Conservation (phyloP, 2,329 filamentous ascomycete species). For the Aspergillus felis region DNA sequence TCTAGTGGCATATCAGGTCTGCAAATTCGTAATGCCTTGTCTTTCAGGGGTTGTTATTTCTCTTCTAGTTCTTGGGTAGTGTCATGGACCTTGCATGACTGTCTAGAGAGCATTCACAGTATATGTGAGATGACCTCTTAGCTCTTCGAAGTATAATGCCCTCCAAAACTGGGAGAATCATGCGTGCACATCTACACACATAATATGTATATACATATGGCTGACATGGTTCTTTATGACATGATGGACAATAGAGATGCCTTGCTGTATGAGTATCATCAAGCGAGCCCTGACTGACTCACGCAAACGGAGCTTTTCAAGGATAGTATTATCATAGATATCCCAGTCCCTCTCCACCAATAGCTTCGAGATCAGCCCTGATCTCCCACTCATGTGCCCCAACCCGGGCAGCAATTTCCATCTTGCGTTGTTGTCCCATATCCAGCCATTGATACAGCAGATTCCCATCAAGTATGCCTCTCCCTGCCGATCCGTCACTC, state of each 20-base stretch:
- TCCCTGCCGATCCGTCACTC: conserved; percentile 47
- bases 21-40: background rate
- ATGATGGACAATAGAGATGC: background rate
- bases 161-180: background rate
- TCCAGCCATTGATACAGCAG: conserved; percentile 72
- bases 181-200: background rate
- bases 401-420: conserved; percentile 70
- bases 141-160: background rate
- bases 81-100: background rate
- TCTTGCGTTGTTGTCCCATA: conserved; percentile 65
- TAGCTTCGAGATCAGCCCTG: conserved; percentile 63
- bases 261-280: background rate
- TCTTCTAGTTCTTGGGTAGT: background rate
- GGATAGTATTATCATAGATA: conserved; percentile 29
- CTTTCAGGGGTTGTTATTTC: background rate
- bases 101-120: no score
- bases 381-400: conserved; percentile 66
- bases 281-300: background rate
- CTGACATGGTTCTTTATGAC: no score
- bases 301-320: background rate
- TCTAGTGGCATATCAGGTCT: background rate
- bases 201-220: background rate
- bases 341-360: conserved; percentile 61
- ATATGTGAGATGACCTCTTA: background rate
- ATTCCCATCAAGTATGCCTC: conserved; percentile 74